phyloP scores from a whole-genome alignment of 345 rosid species.

The Aquilaria malaccensis region DNA sequence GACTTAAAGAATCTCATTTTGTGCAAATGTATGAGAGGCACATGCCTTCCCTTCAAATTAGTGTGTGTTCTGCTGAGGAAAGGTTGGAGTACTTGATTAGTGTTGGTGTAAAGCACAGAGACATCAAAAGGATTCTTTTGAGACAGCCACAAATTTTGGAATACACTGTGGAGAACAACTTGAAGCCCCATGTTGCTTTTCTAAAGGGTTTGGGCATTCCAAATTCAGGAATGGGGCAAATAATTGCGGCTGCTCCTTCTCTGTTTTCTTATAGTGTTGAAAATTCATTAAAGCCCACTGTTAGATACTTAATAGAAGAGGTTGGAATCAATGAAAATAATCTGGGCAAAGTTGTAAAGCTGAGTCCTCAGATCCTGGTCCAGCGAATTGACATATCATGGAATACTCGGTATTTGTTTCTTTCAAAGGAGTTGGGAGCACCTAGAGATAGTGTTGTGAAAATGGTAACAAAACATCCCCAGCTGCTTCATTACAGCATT shows the following conservation, averaged over 20 bases:
- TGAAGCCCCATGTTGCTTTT: slow-evolving; percentile 77
- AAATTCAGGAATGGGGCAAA: slow-evolving; percentile 77
- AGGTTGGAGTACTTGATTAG: slow-evolving; percentile 83
- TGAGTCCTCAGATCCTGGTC: slow-evolving; percentile 93
- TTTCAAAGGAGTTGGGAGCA: slow-evolving; percentile 88
- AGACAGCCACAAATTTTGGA: slow-evolving; percentile 93
- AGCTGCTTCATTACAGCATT: slow-evolving; percentile 90
- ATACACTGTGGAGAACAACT: slow-evolving; percentile 79
- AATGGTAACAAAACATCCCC: slow-evolving; percentile 94
- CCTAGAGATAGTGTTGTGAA: slow-evolving; percentile 80
- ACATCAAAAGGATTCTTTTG: slow-evolving; percentile 71
- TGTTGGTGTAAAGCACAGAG: slow-evolving; percentile 83
- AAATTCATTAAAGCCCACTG: slow-evolving; percentile 83
- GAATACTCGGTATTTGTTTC: slow-evolving; percentile 86
- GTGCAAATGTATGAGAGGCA: slow-evolving; percentile 86
- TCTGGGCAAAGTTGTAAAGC: slow-evolving; percentile 81
- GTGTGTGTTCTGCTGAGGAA: slow-evolving; percentile 73
- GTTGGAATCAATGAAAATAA: slow-evolving; percentile 75
- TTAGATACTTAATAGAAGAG: slow-evolving; percentile 92
- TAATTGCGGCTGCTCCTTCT: slow-evolving; percentile 70
- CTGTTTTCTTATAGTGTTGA: slow-evolving; percentile 83
- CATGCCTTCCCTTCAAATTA: slow-evolving; percentile 76
- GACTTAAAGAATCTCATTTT: slow-evolving; percentile 79
- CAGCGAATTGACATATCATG: slow-evolving; percentile 91
- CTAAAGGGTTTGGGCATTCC: slow-evolving; percentile 74